Evolutionary conservation across 1,139 yeast genomes (phyloP).

Genomic region (Magnusiomyces tetraspermus): DNA sequence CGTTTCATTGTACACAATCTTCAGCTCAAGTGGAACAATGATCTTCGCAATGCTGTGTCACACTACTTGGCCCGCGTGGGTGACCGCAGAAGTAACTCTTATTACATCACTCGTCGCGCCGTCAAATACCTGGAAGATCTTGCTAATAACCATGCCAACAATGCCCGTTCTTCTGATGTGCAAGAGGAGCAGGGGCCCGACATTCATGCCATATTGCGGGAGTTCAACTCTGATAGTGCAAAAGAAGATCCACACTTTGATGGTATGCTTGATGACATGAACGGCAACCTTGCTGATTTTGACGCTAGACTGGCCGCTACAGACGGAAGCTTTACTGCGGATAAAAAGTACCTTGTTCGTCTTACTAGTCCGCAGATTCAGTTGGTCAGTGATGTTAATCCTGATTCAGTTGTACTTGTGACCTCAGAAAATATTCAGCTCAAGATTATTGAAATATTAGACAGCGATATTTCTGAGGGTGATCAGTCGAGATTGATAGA

Average conservation of each 20-base stretch:
- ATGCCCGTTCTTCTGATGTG: conserved; percentile 4
- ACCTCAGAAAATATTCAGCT: conserved; percentile 66
- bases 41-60: conserved; percentile 50
- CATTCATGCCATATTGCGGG: conserved; percentile 12
- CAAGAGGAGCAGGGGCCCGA: conserved; percentile 1
- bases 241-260: conserved; percentile 2
- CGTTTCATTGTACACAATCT: conserved; percentile 71
- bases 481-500: conserved; percentile 50
- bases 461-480: conserved; percentile 39
- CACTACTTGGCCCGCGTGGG: conserved; percentile 54
- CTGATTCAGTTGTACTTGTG: conserved; percentile 56
- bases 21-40: conserved; percentile 70
- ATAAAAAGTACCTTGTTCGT: conserved; percentile 59
- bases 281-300: neutral
- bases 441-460: conserved; percentile 51
- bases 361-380: conserved; percentile 83
- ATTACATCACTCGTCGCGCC: conserved; percentile 62
- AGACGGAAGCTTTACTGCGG: conserved; percentile 36
- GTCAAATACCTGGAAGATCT: conserved; percentile 55
- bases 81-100: conserved; percentile 47
- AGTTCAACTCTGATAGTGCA: conserved; percentile 11
- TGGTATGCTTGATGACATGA: conserved; percentile 4
- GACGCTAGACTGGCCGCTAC: conserved; percentile 7
- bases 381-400: conserved; percentile 55
- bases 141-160: conserved; percentile 22